Evolutionary conservation across 345 rosid genomes (phyloP).

Genomic region (Kandelia obovata): DNA sequence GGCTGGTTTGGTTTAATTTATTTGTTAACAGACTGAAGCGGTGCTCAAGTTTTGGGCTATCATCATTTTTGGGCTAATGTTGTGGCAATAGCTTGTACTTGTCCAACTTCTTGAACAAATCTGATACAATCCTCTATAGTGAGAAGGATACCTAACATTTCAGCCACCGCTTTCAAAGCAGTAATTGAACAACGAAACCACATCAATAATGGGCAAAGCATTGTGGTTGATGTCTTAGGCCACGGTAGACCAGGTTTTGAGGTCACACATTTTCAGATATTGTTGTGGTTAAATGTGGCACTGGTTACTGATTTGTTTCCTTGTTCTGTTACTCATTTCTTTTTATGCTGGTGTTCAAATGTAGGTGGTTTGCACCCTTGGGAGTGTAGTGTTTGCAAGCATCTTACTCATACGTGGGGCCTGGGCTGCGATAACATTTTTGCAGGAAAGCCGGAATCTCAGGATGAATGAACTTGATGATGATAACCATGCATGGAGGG

Average conservation of each 20-base stretch:
- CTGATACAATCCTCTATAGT: not conserved
- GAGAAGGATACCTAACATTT: no score
- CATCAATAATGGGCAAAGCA: not conserved
- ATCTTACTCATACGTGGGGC: slow-evolving; percentile 59
- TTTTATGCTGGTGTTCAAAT: not conserved
- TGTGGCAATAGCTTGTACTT: not conserved
- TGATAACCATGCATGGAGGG: slow-evolving; percentile 42
- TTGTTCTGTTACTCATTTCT: slow-evolving; percentile 7
- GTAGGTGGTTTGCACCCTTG: slow-evolving; percentile 73
- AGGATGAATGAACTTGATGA: slow-evolving; percentile 29
- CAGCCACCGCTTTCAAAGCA: no score
- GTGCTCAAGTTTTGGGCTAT: not conserved
- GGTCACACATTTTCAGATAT: not conserved
- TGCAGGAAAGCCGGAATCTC: slow-evolving; percentile 45
- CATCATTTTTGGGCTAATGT: not conserved
- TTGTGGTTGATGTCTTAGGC: not conserved
- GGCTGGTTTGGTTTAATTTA: not conserved
- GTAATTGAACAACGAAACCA: not conserved
- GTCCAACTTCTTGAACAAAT: not conserved
- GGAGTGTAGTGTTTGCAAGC: slow-evolving; percentile 58
- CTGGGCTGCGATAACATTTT: slow-evolving; percentile 45
- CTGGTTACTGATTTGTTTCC: not conserved
- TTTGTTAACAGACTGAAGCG: not conserved
- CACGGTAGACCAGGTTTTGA: not conserved
- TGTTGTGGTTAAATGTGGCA: not conserved